phyloP scores from a whole-genome alignment of 2,329 filamentous ascomycete species.

The Trichophyton mentagrophytes region DNA sequence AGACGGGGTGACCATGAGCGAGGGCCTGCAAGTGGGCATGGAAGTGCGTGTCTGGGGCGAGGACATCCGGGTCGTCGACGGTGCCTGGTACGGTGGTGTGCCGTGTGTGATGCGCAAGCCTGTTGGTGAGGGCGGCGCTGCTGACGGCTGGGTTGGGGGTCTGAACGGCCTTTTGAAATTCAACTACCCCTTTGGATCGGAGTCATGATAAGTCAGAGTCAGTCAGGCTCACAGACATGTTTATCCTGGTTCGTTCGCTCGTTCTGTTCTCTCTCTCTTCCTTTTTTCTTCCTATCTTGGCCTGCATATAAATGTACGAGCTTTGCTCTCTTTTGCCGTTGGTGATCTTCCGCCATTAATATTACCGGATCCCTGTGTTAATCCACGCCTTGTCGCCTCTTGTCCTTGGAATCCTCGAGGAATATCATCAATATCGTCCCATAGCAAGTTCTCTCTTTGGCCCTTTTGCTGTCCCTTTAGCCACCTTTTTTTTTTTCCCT shows the following conservation, averaged over 20 bases:
- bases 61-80: constrained; percentile 46
- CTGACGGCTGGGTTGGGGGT: constrained; percentile 94
- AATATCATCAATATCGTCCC: neutral
- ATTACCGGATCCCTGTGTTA: neutral
- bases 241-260: neutral
- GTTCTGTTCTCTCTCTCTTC: neutral
- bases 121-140: constrained; percentile 40
- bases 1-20: constrained; percentile 55
- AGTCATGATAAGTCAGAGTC: constrained; percentile 13
- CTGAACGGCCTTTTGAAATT: constrained; percentile 91
- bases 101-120: constrained; percentile 70
- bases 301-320: neutral
- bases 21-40: constrained; percentile 58
- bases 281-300: neutral
- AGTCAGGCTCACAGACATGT: no score
- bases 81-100: constrained; percentile 62
- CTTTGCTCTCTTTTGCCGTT: neutral
- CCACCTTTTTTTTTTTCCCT: no score
- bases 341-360: neutral
- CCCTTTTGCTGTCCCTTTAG: no score
- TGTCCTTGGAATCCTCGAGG: neutral
- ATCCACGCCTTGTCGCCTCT: neutral
- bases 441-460: no score
- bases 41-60: constrained; percentile 86
- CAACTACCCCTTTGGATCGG: constrained; percentile 86